Conservation (phyloP, 2,329 filamentous ascomycete genomes). For the Calycina herbarum region DNA sequence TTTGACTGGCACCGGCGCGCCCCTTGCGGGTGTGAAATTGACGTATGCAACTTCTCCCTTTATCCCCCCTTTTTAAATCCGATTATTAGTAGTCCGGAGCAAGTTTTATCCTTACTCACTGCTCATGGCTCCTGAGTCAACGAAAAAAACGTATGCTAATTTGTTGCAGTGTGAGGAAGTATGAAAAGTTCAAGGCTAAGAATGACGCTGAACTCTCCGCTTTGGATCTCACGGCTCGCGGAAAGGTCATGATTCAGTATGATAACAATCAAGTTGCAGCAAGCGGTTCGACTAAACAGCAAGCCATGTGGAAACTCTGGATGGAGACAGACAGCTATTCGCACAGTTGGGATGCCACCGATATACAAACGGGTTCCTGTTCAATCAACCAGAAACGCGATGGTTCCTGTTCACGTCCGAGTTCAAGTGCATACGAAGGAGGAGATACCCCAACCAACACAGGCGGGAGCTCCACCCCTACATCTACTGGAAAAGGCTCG, state of each 20-base stretch:
- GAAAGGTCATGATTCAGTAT: conserved; percentile 6
- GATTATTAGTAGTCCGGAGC: too few relatives aligned
- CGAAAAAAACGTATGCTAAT: too few relatives aligned
- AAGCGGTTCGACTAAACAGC: background rate
- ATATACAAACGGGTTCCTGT: conserved; percentile 1
- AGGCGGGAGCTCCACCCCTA: background rate
- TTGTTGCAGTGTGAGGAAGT: background rate
- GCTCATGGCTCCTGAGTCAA: too few relatives aligned
- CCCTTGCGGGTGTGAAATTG: background rate
- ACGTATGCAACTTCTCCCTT: background rate
- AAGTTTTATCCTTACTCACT: too few relatives aligned
- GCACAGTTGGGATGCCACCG: conserved; percentile 5
- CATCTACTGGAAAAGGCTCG: too few relatives aligned
- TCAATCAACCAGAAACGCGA: background rate
- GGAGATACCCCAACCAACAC: background rate
- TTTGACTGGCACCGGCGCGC: background rate
- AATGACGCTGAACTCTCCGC: background rate
- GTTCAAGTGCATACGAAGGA: background rate
- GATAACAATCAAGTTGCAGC: conserved; percentile 4
- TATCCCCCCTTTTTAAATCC: too few relatives aligned
- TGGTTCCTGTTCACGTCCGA: conserved; percentile 1
- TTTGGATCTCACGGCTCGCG: background rate
- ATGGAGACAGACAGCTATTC: background rate
- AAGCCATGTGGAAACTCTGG: conserved; percentile 8
- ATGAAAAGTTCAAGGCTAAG: background rate